phyloP scores from a whole-genome alignment of 1,139 yeast species.

The Saccharomyces hybrid region DNA sequence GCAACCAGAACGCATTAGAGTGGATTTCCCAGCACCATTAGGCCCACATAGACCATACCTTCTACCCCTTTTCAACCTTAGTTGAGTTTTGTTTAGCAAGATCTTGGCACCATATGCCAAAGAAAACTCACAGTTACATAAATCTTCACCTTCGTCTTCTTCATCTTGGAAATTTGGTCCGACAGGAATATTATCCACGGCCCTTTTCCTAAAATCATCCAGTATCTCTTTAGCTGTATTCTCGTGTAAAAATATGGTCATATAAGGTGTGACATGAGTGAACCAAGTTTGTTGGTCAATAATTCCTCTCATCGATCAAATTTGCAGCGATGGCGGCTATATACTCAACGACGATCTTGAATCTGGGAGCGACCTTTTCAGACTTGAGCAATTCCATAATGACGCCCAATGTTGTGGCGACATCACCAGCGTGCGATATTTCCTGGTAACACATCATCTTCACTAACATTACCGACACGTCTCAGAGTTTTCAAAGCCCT shows the following conservation, averaged over 20 bases:
- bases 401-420: conserved; percentile 72
- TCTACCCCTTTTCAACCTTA: conserved; percentile 97
- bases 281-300: conserved; percentile 88
- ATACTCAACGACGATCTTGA: conserved; percentile 65
- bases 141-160: conserved; percentile 99
- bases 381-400: conserved; percentile 58
- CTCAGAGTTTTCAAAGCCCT: conserved; percentile 94
- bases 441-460: conserved; percentile 85
- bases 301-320: conserved; percentile 92
- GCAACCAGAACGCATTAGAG: conserved; percentile 97
- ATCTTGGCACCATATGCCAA: conserved; percentile 99
- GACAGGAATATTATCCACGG: conserved; percentile 94
- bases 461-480: conserved; percentile 96
- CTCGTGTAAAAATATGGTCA: conserved; percentile 91
- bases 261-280: conserved; percentile 78
- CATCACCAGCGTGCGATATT: conserved; percentile 96
- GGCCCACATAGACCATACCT: conserved; percentile 98
- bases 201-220: conserved; percentile 89
- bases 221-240: conserved; percentile 79
- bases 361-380: conserved; percentile 61
- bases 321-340: conserved; percentile 96
- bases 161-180: conserved; percentile 94
- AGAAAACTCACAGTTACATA: conserved; percentile 99
- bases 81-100: conserved; percentile 96
- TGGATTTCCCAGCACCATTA: conserved; percentile 98